These are phyloP conservation scores for Atkinsonella hypoxylon DNA, from an alignment of 2,329 filamentous ascomycete species.

Conservation along the genomic window DNA sequence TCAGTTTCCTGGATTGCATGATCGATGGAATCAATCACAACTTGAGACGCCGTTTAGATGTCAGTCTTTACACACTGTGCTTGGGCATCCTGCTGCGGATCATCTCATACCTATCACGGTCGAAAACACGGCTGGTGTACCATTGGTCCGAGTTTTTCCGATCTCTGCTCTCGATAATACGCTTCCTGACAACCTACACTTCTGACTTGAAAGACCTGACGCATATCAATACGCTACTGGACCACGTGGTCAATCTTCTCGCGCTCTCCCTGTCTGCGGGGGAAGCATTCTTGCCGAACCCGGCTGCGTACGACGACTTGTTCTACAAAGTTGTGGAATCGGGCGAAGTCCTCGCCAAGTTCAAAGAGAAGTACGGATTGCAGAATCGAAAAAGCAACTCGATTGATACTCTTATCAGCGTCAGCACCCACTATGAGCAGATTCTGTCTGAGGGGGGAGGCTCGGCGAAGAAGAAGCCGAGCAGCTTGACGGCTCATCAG, in stretches of 20 bases:
- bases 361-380: conserved; percentile 63
- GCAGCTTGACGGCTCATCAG: conserved; percentile 67
- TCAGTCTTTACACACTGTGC: conserved; percentile 70
- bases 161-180: conserved; percentile 72
- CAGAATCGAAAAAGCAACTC: conserved; percentile 50
- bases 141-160: conserved; percentile 97
- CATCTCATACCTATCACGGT: conserved; percentile 72
- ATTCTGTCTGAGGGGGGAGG: conserved; percentile 51
- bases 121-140: conserved; percentile 69
- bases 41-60: conserved; percentile 70
- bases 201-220: conserved; percentile 59
- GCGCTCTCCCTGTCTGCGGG: conserved; percentile 76
- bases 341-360: conserved; percentile 69
- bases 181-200: conserved; percentile 81
- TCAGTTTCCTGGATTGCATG: conserved; percentile 73
- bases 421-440: conserved; percentile 77
- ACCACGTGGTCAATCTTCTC: conserved; percentile 68
- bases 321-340: conserved; percentile 98
- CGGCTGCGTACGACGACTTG: conserved; percentile 83
- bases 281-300: conserved; percentile 80
- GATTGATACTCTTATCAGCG: conserved; percentile 73
- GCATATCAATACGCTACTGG: conserved; percentile 62
- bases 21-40: conserved; percentile 93
- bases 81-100: conserved; percentile 73
- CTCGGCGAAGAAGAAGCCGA: conserved; percentile 33